Percentiles rank a stretch among this genome's conserved stretches.
phyloP scores from a whole-genome alignment of 208 protist species.

The Leishmania tropica region DNA sequence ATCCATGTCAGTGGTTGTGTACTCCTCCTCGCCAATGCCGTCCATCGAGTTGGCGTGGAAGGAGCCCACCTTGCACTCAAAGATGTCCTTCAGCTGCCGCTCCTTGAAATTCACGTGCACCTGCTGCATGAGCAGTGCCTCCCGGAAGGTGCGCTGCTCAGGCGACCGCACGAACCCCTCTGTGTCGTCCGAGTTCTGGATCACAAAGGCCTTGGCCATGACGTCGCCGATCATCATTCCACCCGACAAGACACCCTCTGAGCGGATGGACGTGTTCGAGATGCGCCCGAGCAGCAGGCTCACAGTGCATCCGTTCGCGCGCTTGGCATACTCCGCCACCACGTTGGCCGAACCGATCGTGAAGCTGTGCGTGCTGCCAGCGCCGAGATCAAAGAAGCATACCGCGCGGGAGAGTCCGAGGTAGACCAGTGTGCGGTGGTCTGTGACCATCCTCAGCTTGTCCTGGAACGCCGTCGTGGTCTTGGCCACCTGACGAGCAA shows the following conservation, averaged over 20 bases:
- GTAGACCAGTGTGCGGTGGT: conserved; percentile 35
- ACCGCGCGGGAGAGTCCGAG: conserved; percentile 49
- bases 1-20: conserved; percentile 54
- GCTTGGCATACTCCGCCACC: conserved; percentile 32
- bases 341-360: conserved; percentile 43
- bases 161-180: conserved; percentile 53
- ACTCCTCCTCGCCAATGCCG: conserved; percentile 64
- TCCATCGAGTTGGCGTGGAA: conserved; percentile 67
- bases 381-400: conserved; percentile 69
- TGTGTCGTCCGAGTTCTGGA: conserved; percentile 49
- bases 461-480: conserved; percentile 6
- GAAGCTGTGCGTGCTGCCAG: conserved; percentile 75
- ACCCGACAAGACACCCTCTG: conserved; percentile 82
- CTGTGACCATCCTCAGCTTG: neutral
- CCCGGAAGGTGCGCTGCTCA: conserved; percentile 70
- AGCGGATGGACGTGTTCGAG: conserved; percentile 51
- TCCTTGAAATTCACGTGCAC: conserved; percentile 82
- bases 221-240: conserved; percentile 52
- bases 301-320: conserved; percentile 25
- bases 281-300: conserved; percentile 36
- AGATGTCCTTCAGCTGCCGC: conserved; percentile 87
- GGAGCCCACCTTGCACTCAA: conserved; percentile 63
- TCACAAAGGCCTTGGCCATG: conserved; percentile 56
- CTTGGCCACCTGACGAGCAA: conserved; percentile 15
- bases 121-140: conserved; percentile 44